phyloP scores from a whole-genome alignment of 164 flowering plant genomes.

The Annona squamosa region DNA sequence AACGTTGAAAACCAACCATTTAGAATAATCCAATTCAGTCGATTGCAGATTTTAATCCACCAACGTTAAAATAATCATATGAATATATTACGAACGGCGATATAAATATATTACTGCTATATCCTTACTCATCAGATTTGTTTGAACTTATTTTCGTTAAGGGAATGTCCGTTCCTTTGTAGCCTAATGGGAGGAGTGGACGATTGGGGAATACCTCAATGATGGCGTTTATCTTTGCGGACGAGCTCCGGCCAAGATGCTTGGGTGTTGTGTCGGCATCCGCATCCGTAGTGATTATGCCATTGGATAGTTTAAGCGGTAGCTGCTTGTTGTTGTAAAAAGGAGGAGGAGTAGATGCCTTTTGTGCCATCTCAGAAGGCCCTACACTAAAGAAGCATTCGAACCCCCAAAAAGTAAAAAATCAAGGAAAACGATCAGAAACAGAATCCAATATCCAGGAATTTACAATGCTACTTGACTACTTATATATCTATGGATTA shows the following conservation, averaged over 20 bases:
- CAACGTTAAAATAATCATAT: too few species aligned
- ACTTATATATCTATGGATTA: too few species aligned
- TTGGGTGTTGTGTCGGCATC: slow-evolving; percentile 2
- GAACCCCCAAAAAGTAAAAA: background rate
- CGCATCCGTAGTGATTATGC: background rate
- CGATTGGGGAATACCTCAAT: slow-evolving; percentile 8
- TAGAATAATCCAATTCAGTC: background rate
- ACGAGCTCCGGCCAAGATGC: slow-evolving; percentile 5
- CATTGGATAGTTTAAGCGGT: background rate
- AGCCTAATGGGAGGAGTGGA: too few species aligned
- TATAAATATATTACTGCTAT: too few species aligned
- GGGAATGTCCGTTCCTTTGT: too few species aligned
- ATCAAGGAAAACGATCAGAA: background rate
- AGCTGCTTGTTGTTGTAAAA: background rate
- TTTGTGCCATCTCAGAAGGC: slow-evolving; percentile 8
- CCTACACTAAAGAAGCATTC: slow-evolving; percentile 3
- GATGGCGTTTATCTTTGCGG: slow-evolving; percentile 12
- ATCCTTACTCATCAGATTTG: too few species aligned
- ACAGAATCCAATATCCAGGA: background rate
- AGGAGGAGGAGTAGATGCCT: slow-evolving; percentile 6
- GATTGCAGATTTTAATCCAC: too few species aligned
- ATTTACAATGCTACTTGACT: background rate
- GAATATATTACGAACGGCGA: too few species aligned
- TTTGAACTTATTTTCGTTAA: too few species aligned
- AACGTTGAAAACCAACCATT: background rate